These are phyloP conservation scores for Yamadazyma dendronema DNA, from an alignment of 1,139 yeast genomes.

Conservation along the genomic window DNA sequence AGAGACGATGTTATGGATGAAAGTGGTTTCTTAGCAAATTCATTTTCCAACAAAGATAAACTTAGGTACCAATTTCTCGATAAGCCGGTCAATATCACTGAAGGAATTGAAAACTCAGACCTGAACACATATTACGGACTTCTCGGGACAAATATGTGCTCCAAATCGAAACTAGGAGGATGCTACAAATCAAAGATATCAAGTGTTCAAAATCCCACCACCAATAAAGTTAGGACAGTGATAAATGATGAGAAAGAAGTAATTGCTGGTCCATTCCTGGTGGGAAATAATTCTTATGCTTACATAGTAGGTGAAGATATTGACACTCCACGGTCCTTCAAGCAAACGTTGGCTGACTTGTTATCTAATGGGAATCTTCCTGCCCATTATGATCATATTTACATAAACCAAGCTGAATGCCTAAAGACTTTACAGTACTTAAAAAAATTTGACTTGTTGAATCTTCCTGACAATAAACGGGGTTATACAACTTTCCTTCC, in stretches of 20 bases:
- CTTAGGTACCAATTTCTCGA: slow-evolving; percentile 68
- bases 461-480: slow-evolving; percentile 45
- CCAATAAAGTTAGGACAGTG: slow-evolving; percentile 34
- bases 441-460: slow-evolving; percentile 26
- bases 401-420: slow-evolving; percentile 36
- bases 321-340: slow-evolving; percentile 33
- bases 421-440: slow-evolving; percentile 36
- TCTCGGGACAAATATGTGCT: slow-evolving; percentile 30
- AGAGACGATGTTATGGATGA: slow-evolving; percentile 37
- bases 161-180: slow-evolving; percentile 37
- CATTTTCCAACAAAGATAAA: slow-evolving; percentile 33
- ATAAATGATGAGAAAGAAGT: slow-evolving; percentile 45
- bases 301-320: slow-evolving; percentile 62
- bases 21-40: slow-evolving; percentile 10
- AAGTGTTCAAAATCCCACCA: slow-evolving; percentile 27
- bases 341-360: slow-evolving; percentile 37
- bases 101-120: slow-evolving; percentile 2
- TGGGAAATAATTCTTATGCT: slow-evolving; percentile 54
- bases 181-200: slow-evolving; percentile 47
- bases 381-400: slow-evolving; percentile 30
- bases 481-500: slow-evolving; percentile 85
- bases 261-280: slow-evolving; percentile 42
- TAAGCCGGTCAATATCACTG: slow-evolving; percentile 38
- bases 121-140: slow-evolving; percentile 18
- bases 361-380: slow-evolving; percentile 35